These are phyloP conservation scores for Debaryomyces psychrophilus DNA, from an alignment of 1,139 yeast species.

Conservation along the genomic window DNA sequence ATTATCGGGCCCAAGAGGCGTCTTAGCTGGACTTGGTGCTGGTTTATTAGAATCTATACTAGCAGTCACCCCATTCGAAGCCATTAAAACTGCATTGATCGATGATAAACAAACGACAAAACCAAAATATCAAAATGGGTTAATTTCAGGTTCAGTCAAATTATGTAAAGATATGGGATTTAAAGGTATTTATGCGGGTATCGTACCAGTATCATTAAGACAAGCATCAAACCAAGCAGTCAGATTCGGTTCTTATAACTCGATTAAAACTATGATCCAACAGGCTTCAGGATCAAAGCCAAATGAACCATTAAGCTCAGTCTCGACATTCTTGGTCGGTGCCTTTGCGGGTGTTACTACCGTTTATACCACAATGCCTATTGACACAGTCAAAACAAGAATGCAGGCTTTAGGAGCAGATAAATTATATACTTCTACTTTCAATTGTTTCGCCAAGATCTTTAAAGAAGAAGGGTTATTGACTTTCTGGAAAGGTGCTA, in stretches of 20 bases:
- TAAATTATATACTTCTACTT: slow-evolving; percentile 68
- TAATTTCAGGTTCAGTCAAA: slow-evolving; percentile 61
- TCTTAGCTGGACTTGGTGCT: slow-evolving; percentile 93
- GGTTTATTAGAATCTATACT: slow-evolving; percentile 88
- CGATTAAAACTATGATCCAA: slow-evolving; percentile 81
- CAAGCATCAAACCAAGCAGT: slow-evolving; percentile 97
- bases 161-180: slow-evolving; percentile 79
- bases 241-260: slow-evolving; percentile 88
- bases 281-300: slow-evolving; percentile 66
- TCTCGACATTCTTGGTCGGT: slow-evolving; percentile 85
- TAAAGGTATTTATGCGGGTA: slow-evolving; percentile 83
- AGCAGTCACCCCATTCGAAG: slow-evolving; percentile 97
- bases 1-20: slow-evolving; percentile 87
- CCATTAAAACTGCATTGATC: slow-evolving; percentile 91
- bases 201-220: slow-evolving; percentile 89
- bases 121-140: slow-evolving; percentile 77
- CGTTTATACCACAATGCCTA: slow-evolving; percentile 96
- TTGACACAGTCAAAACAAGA: slow-evolving; percentile 95
- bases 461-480: slow-evolving; percentile 87
- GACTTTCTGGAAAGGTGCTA: slow-evolving; percentile 98
- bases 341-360: slow-evolving; percentile 93
- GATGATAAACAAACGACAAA: slow-evolving; percentile 81
- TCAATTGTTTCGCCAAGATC: slow-evolving; percentile 78
- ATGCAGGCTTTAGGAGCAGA: slow-evolving; percentile 93
- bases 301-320: slow-evolving; percentile 74